These are phyloP conservation scores for Sechiopsis laciniata DNA, from an alignment of 306 rosid species.

Conservation along the genomic window DNA sequence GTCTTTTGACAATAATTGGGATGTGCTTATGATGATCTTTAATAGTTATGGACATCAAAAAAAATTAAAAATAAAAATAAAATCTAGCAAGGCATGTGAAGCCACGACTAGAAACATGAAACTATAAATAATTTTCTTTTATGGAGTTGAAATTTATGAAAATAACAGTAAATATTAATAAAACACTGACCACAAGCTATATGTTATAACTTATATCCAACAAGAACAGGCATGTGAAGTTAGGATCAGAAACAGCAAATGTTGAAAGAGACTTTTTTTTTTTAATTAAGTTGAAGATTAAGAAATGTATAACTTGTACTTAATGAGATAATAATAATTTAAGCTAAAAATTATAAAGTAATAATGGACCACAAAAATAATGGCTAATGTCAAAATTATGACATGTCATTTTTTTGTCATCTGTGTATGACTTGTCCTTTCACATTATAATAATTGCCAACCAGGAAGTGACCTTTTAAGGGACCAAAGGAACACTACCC, in stretches of 20 bases:
- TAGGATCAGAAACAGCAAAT: background rate
- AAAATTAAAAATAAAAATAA: too few relatives aligned
- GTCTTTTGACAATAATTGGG: too few relatives aligned
- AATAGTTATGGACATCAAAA: too few relatives aligned
- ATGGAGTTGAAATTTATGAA: background rate
- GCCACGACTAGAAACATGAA: background rate
- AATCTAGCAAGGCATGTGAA: background rate
- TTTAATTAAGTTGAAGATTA: background rate
- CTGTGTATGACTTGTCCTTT: background rate
- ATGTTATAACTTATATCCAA: background rate
- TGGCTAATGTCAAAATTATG: background rate
- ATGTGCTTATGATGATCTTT: too few relatives aligned
- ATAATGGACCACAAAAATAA: conserved; percentile 8
- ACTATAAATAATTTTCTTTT: background rate
- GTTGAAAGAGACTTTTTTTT: background rate
- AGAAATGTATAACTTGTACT: background rate
- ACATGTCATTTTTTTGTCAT: background rate
- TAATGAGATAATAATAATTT: background rate
- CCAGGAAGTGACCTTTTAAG: background rate
- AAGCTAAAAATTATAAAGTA: background rate
- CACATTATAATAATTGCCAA: background rate
- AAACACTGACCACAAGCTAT: background rate
- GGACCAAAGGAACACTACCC: background rate
- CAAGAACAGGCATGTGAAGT: conserved; percentile 11
- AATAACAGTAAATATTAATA: background rate